phyloP scores from a whole-genome alignment of 495 filamentous ascomycete genomes.

The Hypoxylon subgilvum region DNA sequence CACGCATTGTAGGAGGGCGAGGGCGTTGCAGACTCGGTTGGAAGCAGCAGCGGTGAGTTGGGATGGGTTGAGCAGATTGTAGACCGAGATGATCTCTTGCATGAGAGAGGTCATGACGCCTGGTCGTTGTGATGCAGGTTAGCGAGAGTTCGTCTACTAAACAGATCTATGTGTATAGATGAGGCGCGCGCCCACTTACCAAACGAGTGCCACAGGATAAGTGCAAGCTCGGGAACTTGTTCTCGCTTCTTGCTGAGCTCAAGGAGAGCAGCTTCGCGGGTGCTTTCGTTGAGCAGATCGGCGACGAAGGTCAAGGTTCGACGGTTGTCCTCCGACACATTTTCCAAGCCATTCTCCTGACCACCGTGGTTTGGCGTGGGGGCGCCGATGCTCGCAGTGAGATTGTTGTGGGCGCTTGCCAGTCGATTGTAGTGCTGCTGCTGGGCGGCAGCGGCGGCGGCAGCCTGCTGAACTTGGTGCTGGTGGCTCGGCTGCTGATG shows the following conservation, averaged over 20 bases:
- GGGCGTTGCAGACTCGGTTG: conserved; percentile 96
- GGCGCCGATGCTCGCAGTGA: conserved; percentile 40
- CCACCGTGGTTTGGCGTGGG: conserved; percentile 62
- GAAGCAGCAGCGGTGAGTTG: conserved; percentile 95
- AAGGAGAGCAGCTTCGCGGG: conserved; percentile 87
- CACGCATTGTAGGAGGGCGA: conserved; percentile 95
- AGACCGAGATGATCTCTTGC: conserved; percentile 99
- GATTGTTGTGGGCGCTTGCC: conserved; percentile 64
- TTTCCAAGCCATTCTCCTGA: conserved; percentile 60
- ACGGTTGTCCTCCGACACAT: conserved; percentile 85
- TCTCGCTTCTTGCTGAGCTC: conserved; percentile 99
- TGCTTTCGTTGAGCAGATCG: conserved; percentile 85
- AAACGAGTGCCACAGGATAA: conserved; percentile 99
- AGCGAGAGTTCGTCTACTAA: conserved; percentile 6
- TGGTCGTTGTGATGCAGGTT: conserved; percentile 44
- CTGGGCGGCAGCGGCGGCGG: conserved; percentile 55
- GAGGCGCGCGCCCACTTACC: too few relatives aligned
- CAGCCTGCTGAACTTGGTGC: conserved; percentile 67
- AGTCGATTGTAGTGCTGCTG: conserved; percentile 71
- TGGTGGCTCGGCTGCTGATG: conserved; percentile 72
- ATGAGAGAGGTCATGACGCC: conserved; percentile 98
- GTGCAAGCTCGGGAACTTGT: conserved; percentile 92
- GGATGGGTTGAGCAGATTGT: conserved; percentile 93
- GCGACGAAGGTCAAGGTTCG: conserved; percentile 91
- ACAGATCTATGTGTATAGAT: background rate